Evolutionary conservation across 139 green algal species (phyloP).

Genomic region (Nannochloris sp.): DNA sequence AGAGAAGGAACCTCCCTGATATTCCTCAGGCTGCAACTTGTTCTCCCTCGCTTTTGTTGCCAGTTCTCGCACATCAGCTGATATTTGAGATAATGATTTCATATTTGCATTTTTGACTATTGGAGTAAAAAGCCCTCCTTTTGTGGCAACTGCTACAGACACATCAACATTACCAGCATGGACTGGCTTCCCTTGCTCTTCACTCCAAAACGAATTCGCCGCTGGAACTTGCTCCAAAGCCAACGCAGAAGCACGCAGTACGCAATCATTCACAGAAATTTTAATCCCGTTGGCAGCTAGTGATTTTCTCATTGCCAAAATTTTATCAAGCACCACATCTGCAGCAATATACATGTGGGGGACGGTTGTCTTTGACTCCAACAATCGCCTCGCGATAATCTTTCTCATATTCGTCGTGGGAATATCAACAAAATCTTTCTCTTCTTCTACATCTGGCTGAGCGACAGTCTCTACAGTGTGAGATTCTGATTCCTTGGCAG

Average conservation of each 20-base stretch:
- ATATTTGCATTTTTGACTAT: constrained; percentile 61
- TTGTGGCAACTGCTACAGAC: constrained; percentile 77
- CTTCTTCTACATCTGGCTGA: background rate
- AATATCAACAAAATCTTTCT: constrained; percentile 48
- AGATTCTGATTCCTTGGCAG: constrained; percentile 1
- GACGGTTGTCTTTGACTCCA: constrained; percentile 78
- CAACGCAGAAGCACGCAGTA: constrained; percentile 76
- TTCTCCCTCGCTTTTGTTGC: constrained; percentile 64
- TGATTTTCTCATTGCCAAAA: constrained; percentile 42
- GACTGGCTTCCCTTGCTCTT: background rate
- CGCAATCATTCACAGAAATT: constrained; percentile 88
- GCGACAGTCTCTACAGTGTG: background rate
- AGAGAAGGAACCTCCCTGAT: constrained; percentile 76
- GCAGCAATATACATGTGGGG: constrained; percentile 46
- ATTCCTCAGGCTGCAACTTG: constrained; percentile 90
- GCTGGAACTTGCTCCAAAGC: constrained; percentile 73
- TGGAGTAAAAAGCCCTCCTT: constrained; percentile 82
- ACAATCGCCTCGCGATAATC: constrained; percentile 79
- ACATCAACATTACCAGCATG: constrained; percentile 58
- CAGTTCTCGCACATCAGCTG: constrained; percentile 53
- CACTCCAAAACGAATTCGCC: constrained; percentile 49
- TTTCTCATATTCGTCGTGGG: constrained; percentile 63
- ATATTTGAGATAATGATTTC: constrained; percentile 44
- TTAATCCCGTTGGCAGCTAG: constrained; percentile 47
- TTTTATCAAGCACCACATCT: constrained; percentile 52